Conservation (phyloP, 371 early-diverging fungal species). For the Syncephalastrum racemosum region DNA sequence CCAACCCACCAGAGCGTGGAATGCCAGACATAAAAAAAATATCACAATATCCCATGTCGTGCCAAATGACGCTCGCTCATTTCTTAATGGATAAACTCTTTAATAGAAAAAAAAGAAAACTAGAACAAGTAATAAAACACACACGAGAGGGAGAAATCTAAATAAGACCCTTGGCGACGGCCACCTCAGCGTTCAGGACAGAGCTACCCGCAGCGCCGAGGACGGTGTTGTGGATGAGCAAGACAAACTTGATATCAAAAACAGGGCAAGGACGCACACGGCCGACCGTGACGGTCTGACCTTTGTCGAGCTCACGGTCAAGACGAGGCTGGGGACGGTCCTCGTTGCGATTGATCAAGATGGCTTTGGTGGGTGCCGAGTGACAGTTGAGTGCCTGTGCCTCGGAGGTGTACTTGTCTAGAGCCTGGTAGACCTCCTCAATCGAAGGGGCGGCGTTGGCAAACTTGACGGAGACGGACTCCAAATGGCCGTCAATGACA, state of each 20-base stretch:
- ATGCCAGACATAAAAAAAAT: too few species aligned
- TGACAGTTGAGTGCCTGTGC: slow-evolving; percentile 73
- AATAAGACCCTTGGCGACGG: slow-evolving; percentile 75
- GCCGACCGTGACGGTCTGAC: slow-evolving; percentile 90
- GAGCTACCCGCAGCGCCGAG: slow-evolving; percentile 96
- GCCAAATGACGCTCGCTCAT: too few species aligned
- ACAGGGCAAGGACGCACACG: slow-evolving; percentile 82
- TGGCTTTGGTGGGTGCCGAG: slow-evolving; percentile 81
- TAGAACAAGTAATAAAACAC: too few species aligned
- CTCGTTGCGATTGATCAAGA: slow-evolving; percentile 67
- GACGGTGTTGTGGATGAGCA: slow-evolving; percentile 94
- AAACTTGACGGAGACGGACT: slow-evolving; percentile 87
- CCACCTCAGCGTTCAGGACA: slow-evolving; percentile 94
- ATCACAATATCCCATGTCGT: too few species aligned
- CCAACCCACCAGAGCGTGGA: too few species aligned
- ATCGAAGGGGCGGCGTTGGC: slow-evolving; percentile 62
- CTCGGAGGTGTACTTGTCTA: slow-evolving; percentile 74
- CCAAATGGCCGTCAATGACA: slow-evolving; percentile 95
- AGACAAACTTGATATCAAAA: slow-evolving; percentile 86
- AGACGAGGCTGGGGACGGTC: slow-evolving; percentile 96
- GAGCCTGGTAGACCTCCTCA: slow-evolving; percentile 68
- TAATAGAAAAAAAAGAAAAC: too few species aligned
- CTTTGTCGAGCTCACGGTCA: slow-evolving; percentile 82
- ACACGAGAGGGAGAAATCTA: too few species aligned
- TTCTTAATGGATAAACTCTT: too few species aligned